Evolutionary conservation across 495 filamentous ascomycete species (phyloP).

Genomic region (Hyaloscypha hepaticicola): DNA sequence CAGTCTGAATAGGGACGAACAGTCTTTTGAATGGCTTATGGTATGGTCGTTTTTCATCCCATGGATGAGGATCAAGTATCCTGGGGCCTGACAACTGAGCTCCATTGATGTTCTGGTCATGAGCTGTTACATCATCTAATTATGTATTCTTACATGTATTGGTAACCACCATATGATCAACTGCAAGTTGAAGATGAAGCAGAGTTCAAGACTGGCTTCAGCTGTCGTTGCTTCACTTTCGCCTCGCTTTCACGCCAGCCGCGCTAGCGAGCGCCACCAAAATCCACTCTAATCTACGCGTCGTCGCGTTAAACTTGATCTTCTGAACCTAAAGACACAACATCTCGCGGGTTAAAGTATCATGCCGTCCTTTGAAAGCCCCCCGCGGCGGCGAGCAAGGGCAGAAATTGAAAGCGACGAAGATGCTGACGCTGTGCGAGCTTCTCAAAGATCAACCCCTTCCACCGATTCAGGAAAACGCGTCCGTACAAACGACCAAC

Average conservation of each 20-base stretch:
- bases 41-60: too few relatives aligned
- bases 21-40: too few relatives aligned
- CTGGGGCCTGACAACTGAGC: too few relatives aligned
- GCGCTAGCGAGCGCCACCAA: not conserved
- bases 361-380: conserved; percentile 26
- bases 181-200: not conserved
- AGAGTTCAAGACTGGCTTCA: not conserved
- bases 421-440: conserved; percentile 31
- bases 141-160: not conserved
- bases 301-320: not conserved
- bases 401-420: conserved; percentile 39
- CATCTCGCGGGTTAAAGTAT: not conserved
- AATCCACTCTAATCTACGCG: not conserved
- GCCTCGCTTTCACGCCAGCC: not conserved
- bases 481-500: conserved; percentile 26
- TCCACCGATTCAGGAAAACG: conserved; percentile 20
- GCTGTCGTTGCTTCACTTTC: not conserved
- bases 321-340: not conserved
- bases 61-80: too few relatives aligned
- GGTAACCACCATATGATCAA: not conserved
- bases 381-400: conserved; percentile 36
- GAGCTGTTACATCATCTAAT: too few relatives aligned
- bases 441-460: conserved; percentile 17
- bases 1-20: too few relatives aligned
- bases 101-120: too few relatives aligned